Evolutionary conservation across 2,329 filamentous ascomycete genomes (phyloP).

Genomic region (Ascochyta fabae): DNA sequence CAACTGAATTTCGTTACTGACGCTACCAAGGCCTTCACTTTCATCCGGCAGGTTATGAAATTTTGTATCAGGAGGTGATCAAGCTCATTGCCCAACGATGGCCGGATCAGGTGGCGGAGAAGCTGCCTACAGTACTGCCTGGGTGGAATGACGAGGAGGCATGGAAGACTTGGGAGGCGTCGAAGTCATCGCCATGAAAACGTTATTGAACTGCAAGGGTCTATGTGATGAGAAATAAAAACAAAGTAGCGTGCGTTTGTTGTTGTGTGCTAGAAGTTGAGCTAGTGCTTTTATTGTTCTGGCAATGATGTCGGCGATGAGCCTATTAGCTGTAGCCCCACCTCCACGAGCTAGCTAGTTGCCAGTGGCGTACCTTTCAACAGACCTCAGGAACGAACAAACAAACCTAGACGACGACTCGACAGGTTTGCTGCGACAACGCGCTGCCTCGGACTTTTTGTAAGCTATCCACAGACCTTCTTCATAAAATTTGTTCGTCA

Average conservation of each 20-base stretch:
- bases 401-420: conserved; percentile 1
- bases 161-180: conserved; percentile 39
- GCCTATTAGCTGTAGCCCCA: conserved; percentile 1
- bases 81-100: conserved; percentile 58
- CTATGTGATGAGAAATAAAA: neutral
- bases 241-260: neutral
- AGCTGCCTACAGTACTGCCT: conserved; percentile 61
- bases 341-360: neutral
- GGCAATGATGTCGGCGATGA: conserved; percentile 9
- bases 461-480: neutral
- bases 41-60: conserved; percentile 60
- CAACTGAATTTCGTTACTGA: conserved; percentile 13
- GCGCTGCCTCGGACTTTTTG: neutral
- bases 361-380: conserved; percentile 2
- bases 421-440: neutral
- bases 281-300: neutral
- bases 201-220: neutral
- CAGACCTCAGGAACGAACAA: conserved; percentile 4
- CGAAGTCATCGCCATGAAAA: conserved; percentile 1
- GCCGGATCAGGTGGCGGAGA: conserved; percentile 62
- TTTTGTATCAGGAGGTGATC: conserved; percentile 63
- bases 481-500: neutral
- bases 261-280: neutral
- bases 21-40: conserved; percentile 62
- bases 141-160: conserved; percentile 55